A percentile compares a stretch with the other conserved stretches of the same genome.
phyloP scores from a whole-genome alignment of 2,329 filamentous ascomycete species.

The Orbilia oligospora region DNA sequence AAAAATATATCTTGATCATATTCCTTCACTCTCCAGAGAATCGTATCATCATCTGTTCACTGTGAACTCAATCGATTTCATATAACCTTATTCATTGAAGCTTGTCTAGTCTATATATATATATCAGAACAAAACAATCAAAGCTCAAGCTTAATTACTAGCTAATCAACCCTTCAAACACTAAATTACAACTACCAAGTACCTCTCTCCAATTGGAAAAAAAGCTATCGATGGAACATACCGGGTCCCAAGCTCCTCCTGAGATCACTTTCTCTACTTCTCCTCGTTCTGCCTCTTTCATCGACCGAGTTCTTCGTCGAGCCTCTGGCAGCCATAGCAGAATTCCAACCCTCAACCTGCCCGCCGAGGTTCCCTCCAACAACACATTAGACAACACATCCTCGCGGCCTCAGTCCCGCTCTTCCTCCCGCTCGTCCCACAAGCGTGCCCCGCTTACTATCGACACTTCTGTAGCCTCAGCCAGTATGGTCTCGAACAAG shows the following conservation, averaged over 20 bases:
- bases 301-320: conserved; percentile 54
- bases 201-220: conserved; percentile 23
- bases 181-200: conserved; percentile 1
- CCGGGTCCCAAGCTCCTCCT: conserved; percentile 47
- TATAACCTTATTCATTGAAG: conserved; percentile 22
- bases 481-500: conserved; percentile 37
- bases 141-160: neutral
- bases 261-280: conserved; percentile 56
- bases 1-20: neutral
- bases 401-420: conserved; percentile 35
- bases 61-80: conserved; percentile 13
- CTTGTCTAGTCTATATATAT: neutral
- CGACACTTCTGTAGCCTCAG: conserved; percentile 42
- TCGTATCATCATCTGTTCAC: conserved; percentile 5
- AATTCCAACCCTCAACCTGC: conserved; percentile 50
- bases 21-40: conserved; percentile 12
- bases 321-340: conserved; percentile 28
- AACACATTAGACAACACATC: conserved; percentile 55
- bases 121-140: conserved; percentile 10
- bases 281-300: conserved; percentile 54
- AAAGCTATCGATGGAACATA: conserved; percentile 44
- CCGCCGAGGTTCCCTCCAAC: conserved; percentile 25
- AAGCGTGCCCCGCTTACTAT: conserved; percentile 49
- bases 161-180: conserved; percentile 2
- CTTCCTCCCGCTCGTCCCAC: conserved; percentile 53